Evolutionary conservation across 2,329 filamentous ascomycete genomes (phyloP), one percentile per base, ranked within the genome.

Genomic region (Fusarium sp.): DNA sequence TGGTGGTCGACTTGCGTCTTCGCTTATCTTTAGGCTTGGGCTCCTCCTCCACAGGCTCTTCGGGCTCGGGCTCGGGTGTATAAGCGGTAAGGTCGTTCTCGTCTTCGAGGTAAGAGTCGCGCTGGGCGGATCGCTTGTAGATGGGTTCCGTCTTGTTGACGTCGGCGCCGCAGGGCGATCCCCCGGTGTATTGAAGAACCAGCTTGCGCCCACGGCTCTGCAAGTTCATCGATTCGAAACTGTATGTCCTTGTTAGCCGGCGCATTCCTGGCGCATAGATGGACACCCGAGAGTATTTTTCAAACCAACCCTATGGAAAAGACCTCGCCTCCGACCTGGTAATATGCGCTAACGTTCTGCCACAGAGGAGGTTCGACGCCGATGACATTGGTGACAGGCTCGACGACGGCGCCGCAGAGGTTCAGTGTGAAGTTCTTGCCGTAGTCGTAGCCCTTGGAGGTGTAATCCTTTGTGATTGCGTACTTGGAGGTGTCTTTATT

Each of bases 401-500:
- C 88, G 18, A 94, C 86, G n/a, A 94, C 91, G 2, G 91, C 84
- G 37, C 86, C 89, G 81, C 93, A 96, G 73, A 96, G 90, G 80
- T 96, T 96, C 74, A 95, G 77, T 3, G 92, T 95, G 76, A 96
- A 96, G 81, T 95, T 95, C 69, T 89, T 88, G 67, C 88, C 89
- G 72, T 94, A 93, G 79, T 95, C 93, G 78, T 89, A 91, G 34
- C 93, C 93, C 62, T 86, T 87, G 10, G 91, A 89, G 68, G 88
- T 85, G 78, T 89, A 89, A 76, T 89, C 86, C 31, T 81, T 80
- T 12, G 80, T 79, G 13, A 80, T 79, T 28, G 77, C 78, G 23
- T 54, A 80, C 67, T 81, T 82, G 65, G 81, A 79, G 16, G 81
- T 75, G 8, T 80, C 82, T 46, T 85, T 81, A 23, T 81, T 78